Evolutionary conservation across 2,329 filamentous ascomycete genomes (phyloP).

Genomic region (Hypoxylon sp.): DNA sequence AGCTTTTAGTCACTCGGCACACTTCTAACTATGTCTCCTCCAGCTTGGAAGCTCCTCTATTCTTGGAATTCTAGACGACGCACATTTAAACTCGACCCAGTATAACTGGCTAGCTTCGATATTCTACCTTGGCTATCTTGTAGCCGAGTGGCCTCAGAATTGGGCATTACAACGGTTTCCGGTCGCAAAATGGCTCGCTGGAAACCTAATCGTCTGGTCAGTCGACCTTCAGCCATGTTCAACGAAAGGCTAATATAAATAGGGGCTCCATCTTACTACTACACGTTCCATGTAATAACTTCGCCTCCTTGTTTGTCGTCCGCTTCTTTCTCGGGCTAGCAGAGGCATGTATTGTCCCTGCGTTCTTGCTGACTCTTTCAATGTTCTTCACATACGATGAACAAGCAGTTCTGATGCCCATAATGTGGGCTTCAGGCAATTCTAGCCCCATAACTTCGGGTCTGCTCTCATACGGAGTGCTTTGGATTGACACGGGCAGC

Average conservation of each 20-base stretch:
- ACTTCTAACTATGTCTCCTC: constrained; percentile 2
- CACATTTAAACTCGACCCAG: constrained; percentile 27
- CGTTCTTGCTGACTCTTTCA: constrained; percentile 45
- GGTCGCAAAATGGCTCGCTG: constrained; percentile 33
- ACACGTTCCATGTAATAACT: constrained; percentile 36
- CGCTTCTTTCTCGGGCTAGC: constrained; percentile 34
- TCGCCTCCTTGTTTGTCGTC: constrained; percentile 34
- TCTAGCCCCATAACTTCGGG: constrained; percentile 52
- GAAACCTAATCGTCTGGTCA: constrained; percentile 32
- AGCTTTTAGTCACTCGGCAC: not conserved
- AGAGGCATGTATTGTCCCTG: constrained; percentile 35
- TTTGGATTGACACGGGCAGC: constrained; percentile 52
- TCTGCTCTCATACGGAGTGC: constrained; percentile 50
- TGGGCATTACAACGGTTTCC: constrained; percentile 33
- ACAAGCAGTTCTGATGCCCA: constrained; percentile 52
- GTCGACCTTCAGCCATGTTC: not conserved
- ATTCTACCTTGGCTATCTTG: constrained; percentile 32
- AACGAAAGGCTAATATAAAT: constrained; percentile 14
- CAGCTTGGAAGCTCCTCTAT: constrained; percentile 37
- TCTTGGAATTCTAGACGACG: constrained; percentile 32
- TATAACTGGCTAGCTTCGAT: constrained; percentile 36
- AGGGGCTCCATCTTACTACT: constrained; percentile 30
- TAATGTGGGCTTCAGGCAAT: constrained; percentile 58
- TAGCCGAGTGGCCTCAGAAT: constrained; percentile 36
- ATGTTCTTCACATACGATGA: constrained; percentile 56